Base-by-base conservation (phyloP, 1,139 yeast species). In the Wickerhamomyces sp. region DNA sequence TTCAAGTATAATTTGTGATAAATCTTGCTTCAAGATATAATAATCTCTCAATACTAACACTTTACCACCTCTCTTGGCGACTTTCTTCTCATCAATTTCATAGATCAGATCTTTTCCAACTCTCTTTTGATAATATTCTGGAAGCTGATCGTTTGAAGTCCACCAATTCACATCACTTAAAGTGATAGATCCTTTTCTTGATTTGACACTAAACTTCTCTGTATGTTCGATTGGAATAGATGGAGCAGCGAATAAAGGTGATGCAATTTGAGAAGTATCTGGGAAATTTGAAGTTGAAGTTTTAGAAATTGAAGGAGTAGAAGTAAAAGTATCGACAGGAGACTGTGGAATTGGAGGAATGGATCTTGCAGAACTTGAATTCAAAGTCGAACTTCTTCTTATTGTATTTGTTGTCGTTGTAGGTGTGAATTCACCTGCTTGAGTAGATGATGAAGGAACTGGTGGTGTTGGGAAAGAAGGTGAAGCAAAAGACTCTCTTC, bases 11-110 rank as follows among this genome's bases (percentile, higher is more conserved):
- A 81, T 65, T 50, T 83, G 88, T 2, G 91, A 73, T 46, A 82
- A 77, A 54, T 85, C 94, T 42, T 74, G 76, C 55, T 79, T 83
- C 30, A 88, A 59, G 14, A 88, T 68, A 55, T 86, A 87, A 47
- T 82, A 78, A 45, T 84, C 91, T 38, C 81, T 69, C 41, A 74
- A 68, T 6, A 68, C 60, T 32, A 77, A 58, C 5, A 49, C 50
- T 30, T 72, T 63, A 17, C 75, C 75, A 11, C 77, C 76, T 46
- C 95, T 74, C 52, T 81, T 83, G 13, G 50, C 49, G 12, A 80
- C 61, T 15, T 59, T 55, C 39, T 70, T 63, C 16, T 76, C 73
- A 35, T 87, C 96, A 19, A 78, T 71, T 54, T 87, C 95, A 57
- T 61, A 78, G 11, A 73, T 60, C 35, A 75, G 55, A 26, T 80